Base-by-base conservation (phyloP, 345 rosid species). In the Pseudoturritis turrita region DNA sequence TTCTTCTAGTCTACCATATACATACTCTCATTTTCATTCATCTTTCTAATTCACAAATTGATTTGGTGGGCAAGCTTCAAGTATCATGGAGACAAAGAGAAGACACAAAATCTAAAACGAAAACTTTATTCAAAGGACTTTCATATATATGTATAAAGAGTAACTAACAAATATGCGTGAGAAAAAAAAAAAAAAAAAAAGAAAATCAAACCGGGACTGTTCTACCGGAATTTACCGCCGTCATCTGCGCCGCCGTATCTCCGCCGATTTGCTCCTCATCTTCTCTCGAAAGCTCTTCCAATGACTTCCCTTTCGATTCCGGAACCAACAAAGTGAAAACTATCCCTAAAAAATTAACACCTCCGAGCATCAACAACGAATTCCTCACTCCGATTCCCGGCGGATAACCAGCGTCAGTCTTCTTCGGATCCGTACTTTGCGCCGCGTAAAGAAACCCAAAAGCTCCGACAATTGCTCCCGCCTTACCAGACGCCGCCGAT, bases 241-340 rank as follows among this genome's bases (percentile, higher is more conserved):
- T 28, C 39, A 60, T 63, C 54, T 18, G 62, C 49, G 2, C 17
- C 75, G 10, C 17, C 73, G 10, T 8, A 44, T 44, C 64, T 4
- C 58, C 64, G 0, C 52, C 80, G 35, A 4, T 41, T 4, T 52
- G 22, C 0, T 81, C 84, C 61, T 70, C 74, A 49, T 89, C 83
- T 40, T 87, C 90, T 14, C 85, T 85, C 0, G 96, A 82, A 10
- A 89, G 72, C 56, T 89, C 88, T 80, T 84, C 92, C 0, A 89
- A 81, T 3, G 92, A 86, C 71, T 62, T 75, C 25, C 91, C 91
- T 51, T 81, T 89, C 0, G 96, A 84, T 67, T 89, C 92, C 1
- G 91, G 92, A 57, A 89, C 82, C 80, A 86, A 73, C 68, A 89
- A 76, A 47, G 96, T 81, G 65, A 81, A 83, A 57, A 80, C 18